These are phyloP conservation scores for Alternaria dauci DNA, from an alignment of 2,329 filamentous ascomycete species.

Conservation along the genomic window DNA sequence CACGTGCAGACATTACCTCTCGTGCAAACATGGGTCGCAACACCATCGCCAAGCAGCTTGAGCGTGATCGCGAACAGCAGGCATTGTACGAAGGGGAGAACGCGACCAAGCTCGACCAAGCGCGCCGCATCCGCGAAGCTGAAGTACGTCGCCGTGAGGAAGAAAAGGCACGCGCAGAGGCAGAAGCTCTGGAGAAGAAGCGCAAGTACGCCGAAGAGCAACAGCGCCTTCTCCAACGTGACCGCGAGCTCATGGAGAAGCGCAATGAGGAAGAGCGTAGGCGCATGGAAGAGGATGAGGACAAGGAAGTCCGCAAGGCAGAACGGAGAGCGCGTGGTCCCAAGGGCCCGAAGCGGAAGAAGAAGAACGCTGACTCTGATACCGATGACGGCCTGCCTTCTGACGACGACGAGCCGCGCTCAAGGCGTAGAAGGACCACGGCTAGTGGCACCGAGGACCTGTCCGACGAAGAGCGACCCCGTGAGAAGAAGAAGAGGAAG, in stretches of 20 bases:
- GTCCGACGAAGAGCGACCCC: constrained; percentile 66
- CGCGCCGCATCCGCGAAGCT: constrained; percentile 79
- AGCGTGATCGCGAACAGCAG: constrained; percentile 83
- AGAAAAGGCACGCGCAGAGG: constrained; percentile 71
- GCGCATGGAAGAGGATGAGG: constrained; percentile 69
- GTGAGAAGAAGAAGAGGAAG: constrained; percentile 70
- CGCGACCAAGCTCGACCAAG: constrained; percentile 83
- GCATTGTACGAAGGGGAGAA: constrained; percentile 94
- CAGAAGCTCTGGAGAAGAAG: constrained; percentile 75
- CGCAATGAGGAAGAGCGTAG: constrained; percentile 74
- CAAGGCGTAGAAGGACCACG: constrained; percentile 48
- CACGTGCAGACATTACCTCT: constrained; percentile 87
- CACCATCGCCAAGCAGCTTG: constrained; percentile 90
- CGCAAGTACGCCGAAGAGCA: constrained; percentile 88
- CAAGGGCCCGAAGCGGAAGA: constrained; percentile 63
- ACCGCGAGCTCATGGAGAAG: constrained; percentile 75
- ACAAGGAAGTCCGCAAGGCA: constrained; percentile 79
- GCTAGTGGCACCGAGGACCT: constrained; percentile 52
- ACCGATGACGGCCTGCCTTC: constrained; percentile 53
- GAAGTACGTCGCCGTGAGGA: constrained; percentile 82
- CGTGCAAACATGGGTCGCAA: constrained; percentile 97
- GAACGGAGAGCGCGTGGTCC: constrained; percentile 61
- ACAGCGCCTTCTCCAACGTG: constrained; percentile 76
- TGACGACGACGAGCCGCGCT: constrained; percentile 50
- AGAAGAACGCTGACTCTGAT: constrained; percentile 64